Evolutionary conservation across 164 flowering plant species (phyloP).

Genomic region (Pachysandra terminalis): DNA sequence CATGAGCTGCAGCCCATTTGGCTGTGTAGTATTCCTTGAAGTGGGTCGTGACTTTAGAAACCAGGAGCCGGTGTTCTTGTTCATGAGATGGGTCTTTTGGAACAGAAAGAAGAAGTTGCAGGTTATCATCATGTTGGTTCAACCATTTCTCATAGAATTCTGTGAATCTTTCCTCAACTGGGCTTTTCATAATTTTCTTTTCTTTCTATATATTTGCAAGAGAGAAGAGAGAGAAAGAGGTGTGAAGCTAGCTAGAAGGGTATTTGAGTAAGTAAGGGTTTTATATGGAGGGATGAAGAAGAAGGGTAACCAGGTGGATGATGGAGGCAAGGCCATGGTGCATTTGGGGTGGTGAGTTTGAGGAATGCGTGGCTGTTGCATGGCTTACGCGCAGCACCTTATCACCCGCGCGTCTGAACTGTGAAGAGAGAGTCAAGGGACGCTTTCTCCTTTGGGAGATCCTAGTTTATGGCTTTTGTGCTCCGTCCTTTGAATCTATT

Average conservation of each 20-base stretch:
- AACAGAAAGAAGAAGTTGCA: conserved; percentile 23
- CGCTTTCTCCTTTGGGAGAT: no score
- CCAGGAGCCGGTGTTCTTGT: conserved; percentile 19
- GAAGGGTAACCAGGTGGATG: conserved; percentile 18
- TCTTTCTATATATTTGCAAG: no score
- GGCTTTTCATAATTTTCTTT: conserved; percentile 22
- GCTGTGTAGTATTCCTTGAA: conserved; percentile 45
- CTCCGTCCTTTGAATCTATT: no score
- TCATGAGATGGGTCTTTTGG: conserved; percentile 18
- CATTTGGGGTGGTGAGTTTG: neutral
- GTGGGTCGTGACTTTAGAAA: conserved; percentile 38
- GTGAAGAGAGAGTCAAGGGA: no score
- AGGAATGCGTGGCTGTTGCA: conserved; percentile 21
- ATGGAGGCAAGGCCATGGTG: conserved; percentile 14
- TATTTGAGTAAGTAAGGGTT: neutral
- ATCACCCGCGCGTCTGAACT: no score
- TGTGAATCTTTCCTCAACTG: conserved; percentile 37
- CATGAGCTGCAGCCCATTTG: conserved; percentile 57
- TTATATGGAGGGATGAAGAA: neutral
- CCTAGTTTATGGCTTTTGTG: no score
- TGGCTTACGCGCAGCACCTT: conserved; percentile 33
- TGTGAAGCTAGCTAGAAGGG: neutral
- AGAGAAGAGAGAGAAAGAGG: neutral
- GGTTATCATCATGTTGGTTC: conserved; percentile 30
- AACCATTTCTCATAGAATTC: conserved; percentile 50